Percentiles rank a stretch among this genome's conserved stretches.
Conservation (phyloP, 2,329 filamentous ascomycete species). For the Colletotrichum camelliae region DNA sequence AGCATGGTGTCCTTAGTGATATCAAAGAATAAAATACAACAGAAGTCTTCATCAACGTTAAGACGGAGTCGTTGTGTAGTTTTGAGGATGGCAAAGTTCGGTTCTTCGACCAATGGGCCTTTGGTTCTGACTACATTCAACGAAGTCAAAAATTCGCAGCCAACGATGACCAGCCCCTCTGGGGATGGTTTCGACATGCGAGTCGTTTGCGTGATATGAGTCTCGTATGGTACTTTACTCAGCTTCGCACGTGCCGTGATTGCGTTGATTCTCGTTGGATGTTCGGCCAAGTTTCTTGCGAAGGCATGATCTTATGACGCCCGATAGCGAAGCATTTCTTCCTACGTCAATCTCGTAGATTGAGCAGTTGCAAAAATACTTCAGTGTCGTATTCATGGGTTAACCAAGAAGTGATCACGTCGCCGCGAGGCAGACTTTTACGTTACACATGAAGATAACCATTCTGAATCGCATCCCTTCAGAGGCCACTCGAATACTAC, state of each 20-base stretch:
- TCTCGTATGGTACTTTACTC: background rate
- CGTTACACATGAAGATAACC: background rate
- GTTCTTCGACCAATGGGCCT: accelerated
- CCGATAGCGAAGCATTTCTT: background rate
- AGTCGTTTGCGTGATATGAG: too few species aligned
- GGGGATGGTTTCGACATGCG: background rate
- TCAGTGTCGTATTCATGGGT: background rate
- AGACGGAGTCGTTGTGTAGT: background rate
- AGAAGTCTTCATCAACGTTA: background rate
- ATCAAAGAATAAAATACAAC: background rate
- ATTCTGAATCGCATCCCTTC: background rate
- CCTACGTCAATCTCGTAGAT: background rate
- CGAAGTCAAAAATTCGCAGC: background rate
- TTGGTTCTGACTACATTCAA: background rate
- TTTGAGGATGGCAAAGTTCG: background rate
- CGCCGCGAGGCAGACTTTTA: background rate
- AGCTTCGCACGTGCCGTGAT: background rate
- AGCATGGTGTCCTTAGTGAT: accelerated
- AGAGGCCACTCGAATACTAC: background rate
- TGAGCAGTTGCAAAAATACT: background rate
- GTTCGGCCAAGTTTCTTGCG: background rate
- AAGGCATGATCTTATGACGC: background rate
- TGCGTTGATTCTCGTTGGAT: background rate
- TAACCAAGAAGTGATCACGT: background rate
- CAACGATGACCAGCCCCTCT: background rate